A percentile compares a stretch with the other conserved stretches of the same genome.
These are phyloP conservation scores for Pythium sp. DNA, from an alignment of 352 stramenopile species.

Conservation along the genomic window DNA sequence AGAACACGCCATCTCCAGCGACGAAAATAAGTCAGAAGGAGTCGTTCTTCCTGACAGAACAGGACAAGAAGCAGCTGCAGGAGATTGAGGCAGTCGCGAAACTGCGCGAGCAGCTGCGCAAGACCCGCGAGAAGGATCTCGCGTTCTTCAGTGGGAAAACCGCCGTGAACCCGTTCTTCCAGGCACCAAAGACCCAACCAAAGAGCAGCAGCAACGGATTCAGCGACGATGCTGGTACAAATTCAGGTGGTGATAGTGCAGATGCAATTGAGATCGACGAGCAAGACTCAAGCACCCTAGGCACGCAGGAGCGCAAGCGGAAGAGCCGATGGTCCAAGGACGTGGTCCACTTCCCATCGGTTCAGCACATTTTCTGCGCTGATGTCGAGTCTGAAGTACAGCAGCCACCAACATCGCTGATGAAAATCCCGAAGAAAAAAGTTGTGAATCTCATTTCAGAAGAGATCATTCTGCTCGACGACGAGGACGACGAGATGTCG, in stretches of 20 bases:
- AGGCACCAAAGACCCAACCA: constrained; percentile 23
- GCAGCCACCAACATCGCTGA: not conserved
- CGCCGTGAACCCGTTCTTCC: constrained; percentile 66
- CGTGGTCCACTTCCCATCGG: constrained; percentile 30
- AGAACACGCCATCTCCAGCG: constrained; percentile 36
- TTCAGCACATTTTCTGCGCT: constrained; percentile 39
- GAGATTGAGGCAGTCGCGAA: constrained; percentile 63
- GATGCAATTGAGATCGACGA: constrained; percentile 31
- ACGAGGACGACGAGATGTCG: constrained; percentile 26
- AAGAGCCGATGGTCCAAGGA: constrained; percentile 40
- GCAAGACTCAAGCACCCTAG: constrained; percentile 7
- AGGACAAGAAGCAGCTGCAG: constrained; percentile 64
- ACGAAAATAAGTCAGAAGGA: constrained; percentile 28
- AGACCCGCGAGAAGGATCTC: constrained; percentile 65
- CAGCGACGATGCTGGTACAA: not conserved
- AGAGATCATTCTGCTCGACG: constrained; percentile 31
- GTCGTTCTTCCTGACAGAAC: constrained; percentile 67
- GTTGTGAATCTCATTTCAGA: not conserved
- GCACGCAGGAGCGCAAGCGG: constrained; percentile 18
- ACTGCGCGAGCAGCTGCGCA: constrained; percentile 61
- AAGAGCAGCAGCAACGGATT: constrained; percentile 8
- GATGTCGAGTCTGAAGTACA: constrained; percentile 18
- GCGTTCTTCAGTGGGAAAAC: constrained; percentile 62
- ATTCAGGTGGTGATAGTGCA: constrained; percentile 4
- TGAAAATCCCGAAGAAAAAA: constrained; percentile 6